Conservation (phyloP, 176 grass and related monocot species). For the Oryza brachyantha region DNA sequence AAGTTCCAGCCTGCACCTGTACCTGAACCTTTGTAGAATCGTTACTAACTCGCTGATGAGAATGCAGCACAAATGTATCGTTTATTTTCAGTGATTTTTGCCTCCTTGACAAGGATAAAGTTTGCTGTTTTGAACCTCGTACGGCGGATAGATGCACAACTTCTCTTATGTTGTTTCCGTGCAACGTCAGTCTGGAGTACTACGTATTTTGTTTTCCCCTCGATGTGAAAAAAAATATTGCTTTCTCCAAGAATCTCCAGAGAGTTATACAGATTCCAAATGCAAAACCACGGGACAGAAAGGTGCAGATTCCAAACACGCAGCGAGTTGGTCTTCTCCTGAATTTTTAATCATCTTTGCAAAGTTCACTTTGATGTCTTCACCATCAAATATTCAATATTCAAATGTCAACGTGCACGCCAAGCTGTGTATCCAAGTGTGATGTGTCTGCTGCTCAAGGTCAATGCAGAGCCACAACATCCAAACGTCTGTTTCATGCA, state of each 20-base stretch:
- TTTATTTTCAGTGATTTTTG: not conserved
- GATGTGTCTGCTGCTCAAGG: not conserved
- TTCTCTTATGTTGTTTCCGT: not conserved
- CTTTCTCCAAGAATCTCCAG: not conserved
- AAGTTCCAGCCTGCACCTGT: slow-evolving; percentile 13
- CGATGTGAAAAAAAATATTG: not conserved
- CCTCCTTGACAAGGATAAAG: not conserved
- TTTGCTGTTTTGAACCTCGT: not conserved
- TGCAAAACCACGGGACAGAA: not conserved
- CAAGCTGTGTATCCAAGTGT: not conserved
- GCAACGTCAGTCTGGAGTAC: not conserved
- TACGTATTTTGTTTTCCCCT: not conserved
- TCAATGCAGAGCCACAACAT: not conserved
- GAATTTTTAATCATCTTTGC: not conserved
- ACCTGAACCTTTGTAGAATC: slow-evolving; percentile 20
- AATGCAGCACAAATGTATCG: not conserved
- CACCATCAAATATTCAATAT: too few species aligned
- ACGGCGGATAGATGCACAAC: not conserved
- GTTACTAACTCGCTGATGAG: not conserved
- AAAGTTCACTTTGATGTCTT: not conserved
- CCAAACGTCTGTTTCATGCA: not conserved
- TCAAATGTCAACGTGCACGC: slow-evolving; percentile 17
- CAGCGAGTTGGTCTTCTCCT: not conserved
- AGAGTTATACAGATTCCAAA: not conserved
- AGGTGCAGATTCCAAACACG: not conserved